Base-by-base conservation (phyloP, 2,329 filamentous ascomycete genomes). In the Ascochyta viciae-villosae region DNA sequence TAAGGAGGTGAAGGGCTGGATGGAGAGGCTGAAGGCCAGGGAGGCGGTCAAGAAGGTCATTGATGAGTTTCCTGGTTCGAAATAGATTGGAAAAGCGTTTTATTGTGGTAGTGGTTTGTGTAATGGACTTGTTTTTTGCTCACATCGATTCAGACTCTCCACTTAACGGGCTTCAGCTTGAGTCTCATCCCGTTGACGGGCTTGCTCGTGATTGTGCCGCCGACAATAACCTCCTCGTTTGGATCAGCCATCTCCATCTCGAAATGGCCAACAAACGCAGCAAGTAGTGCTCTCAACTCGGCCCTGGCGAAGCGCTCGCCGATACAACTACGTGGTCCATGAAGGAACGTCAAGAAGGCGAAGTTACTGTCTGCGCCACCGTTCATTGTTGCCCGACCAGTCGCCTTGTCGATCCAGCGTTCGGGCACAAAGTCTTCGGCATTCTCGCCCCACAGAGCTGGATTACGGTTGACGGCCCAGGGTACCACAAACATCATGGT, bases 381-480 rank as follows among this genome's bases (percentile, higher is more conserved):
- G n/a, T 66, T 67, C 63, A 76, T 78, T 19, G 78, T 80, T 4
- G 77, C 72, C 13, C 71, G 70, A 3, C 70, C 74, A 15, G 62
- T 69, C 24, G 66, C 50, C 19, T 61, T 60, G 51, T 80, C 76
- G 51, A 82, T 77, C 80, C 80, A 81, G 24, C 80, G 72, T 22
- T 80, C 76, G 0, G 80, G 80, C 0, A 68, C 60, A 64, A 81
- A 81, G 0, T 70, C 54, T n/a, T 74, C 72, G 3, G 79, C 72
- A 33, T 78, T 68, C 0, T 66, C 46, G 16, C 78, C 79, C 80
- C 80, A 81, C 19, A 80, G 71, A 1, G 61, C 24, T 0, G 78
- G 74, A 19, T 71, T 68, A 7, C 77, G 75, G 54, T 81, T 81
- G 24, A 74, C 76, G 6, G 77, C 78, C 71, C 75, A 78, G 0